phyloP scores from a whole-genome alignment of 2,329 filamentous ascomycete species.

The Eutypella sp. region DNA sequence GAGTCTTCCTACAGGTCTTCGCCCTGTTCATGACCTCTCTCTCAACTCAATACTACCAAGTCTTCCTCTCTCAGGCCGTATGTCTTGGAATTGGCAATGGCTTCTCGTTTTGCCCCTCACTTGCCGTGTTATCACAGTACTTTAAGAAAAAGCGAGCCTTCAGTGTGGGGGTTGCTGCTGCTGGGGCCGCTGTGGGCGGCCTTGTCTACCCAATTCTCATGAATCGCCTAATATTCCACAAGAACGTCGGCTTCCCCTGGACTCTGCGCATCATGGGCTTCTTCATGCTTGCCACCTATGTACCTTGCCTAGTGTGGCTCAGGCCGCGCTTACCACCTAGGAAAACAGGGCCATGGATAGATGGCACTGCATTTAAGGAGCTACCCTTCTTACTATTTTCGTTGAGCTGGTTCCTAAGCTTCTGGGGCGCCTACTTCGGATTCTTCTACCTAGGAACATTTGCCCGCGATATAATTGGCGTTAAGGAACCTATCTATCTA shows the following conservation, averaged over 20 bases:
- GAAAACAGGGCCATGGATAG: constrained; percentile 35
- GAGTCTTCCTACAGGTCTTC: constrained; percentile 14
- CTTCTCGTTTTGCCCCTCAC: constrained; percentile 15
- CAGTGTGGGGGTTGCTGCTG: constrained; percentile 17
- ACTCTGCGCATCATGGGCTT: constrained; percentile 45
- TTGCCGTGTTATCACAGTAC: constrained; percentile 22
- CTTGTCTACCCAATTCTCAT: constrained; percentile 38
- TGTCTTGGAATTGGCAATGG: constrained; percentile 19
- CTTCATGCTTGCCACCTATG: constrained; percentile 36
- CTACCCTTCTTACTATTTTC: constrained; percentile 28
- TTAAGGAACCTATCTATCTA: constrained; percentile 34
- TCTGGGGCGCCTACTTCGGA: constrained; percentile 36
- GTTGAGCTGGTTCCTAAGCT: constrained; percentile 34
- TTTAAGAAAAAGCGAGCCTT: constrained; percentile 24
- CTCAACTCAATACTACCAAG: constrained; percentile 31
- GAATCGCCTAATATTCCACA: constrained; percentile 37
- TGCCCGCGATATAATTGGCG: background rate
- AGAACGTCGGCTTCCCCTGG: constrained; percentile 50
- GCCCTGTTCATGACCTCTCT: constrained; percentile 34
- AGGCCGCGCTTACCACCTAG: constrained; percentile 36
- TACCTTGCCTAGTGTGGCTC: constrained; percentile 32
- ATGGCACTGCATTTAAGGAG: constrained; percentile 39
- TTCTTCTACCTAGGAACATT: constrained; percentile 35
- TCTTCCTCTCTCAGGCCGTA: constrained; percentile 20
- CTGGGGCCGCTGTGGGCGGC: constrained; percentile 23